phyloP scores from a whole-genome alignment of 2,329 filamentous ascomycete genomes.

The Fusarium marasasianum region DNA sequence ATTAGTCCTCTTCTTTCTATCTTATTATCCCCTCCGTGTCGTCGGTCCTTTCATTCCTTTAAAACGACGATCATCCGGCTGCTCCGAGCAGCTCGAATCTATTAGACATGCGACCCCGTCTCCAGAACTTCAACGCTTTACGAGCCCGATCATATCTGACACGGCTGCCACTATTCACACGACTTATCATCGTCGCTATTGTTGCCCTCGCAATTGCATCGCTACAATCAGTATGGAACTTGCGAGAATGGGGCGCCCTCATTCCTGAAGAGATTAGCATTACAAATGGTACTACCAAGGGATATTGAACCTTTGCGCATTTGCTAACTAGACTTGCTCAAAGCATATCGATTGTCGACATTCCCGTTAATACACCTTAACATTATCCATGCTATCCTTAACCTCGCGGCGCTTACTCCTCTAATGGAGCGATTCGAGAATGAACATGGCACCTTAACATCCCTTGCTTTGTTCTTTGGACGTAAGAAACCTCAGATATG shows the following conservation, averaged over 20 bases:
- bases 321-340: slow-evolving; percentile 4
- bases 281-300: slow-evolving; percentile 65
- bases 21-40: neutral
- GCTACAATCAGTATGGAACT: slow-evolving; percentile 74
- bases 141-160: slow-evolving; percentile 83
- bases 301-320: neutral
- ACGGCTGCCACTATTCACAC: slow-evolving; percentile 88
- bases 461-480: slow-evolving; percentile 87
- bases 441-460: slow-evolving; percentile 89
- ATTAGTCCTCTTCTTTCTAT: neutral
- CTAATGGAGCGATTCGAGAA: slow-evolving; percentile 92
- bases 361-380: slow-evolving; percentile 88
- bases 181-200: slow-evolving; percentile 73
- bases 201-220: slow-evolving; percentile 70
- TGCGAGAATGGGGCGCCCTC: slow-evolving; percentile 81
- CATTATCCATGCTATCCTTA: slow-evolving; percentile 82
- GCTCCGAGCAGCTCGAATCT: slow-evolving; percentile 38
- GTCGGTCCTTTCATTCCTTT: neutral
- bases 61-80: slow-evolving; percentile 32
- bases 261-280: slow-evolving; percentile 80
- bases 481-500: slow-evolving; percentile 67
- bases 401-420: slow-evolving; percentile 83
- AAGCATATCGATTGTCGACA: slow-evolving; percentile 92
- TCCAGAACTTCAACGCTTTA: slow-evolving; percentile 69
- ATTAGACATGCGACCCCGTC: slow-evolving; percentile 45